Percentiles rank a stretch among this genome's conserved stretches.
Evolutionary conservation across 192 early-diverging fungal genomes (phyloP).

Genomic region (Oehlia diaphana): DNA sequence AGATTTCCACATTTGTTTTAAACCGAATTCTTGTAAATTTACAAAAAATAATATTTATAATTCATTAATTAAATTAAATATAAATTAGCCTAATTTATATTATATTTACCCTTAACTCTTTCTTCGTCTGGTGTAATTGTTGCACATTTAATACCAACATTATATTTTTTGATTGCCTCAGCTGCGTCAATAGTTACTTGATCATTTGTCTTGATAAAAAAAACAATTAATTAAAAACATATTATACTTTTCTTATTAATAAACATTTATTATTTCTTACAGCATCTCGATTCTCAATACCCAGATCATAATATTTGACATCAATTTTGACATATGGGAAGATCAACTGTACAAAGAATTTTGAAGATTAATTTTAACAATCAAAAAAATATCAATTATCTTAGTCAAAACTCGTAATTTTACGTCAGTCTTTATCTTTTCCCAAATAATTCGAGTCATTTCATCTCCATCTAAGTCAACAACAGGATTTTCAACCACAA

Average conservation of each 20-base stretch:
- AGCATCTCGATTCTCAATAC: conserved; percentile 91
- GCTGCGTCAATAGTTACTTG: conserved; percentile 92
- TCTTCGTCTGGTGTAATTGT: conserved; percentile 98
- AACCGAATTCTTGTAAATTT: conserved; percentile 68
- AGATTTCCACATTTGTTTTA: conserved; percentile 96
- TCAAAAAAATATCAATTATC: background rate
- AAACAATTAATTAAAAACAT: background rate
- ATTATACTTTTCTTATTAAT: conserved; percentile 6
- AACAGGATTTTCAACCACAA: conserved; percentile 89
- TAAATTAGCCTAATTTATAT: too few relatives aligned
- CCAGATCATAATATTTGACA: conserved; percentile 98
- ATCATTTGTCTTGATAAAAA: conserved; percentile 48
- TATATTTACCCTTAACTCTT: conserved; percentile 66
- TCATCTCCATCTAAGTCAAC: conserved; percentile 98
- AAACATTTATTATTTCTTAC: conserved; percentile 11
- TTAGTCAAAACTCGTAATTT: background rate
- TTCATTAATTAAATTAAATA: background rate
- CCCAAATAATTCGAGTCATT: conserved; percentile 98
- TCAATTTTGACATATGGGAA: conserved; percentile 85
- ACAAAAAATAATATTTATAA: background rate
- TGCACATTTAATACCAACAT: conserved; percentile 99
- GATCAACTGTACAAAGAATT: conserved; percentile 59
- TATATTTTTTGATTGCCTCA: conserved; percentile 94
- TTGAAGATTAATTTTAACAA: background rate
- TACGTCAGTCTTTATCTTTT: conserved; percentile 86